phyloP scores from a whole-genome alignment of 768 basidiomycete genomes.

The Boletus tomentosulus region DNA sequence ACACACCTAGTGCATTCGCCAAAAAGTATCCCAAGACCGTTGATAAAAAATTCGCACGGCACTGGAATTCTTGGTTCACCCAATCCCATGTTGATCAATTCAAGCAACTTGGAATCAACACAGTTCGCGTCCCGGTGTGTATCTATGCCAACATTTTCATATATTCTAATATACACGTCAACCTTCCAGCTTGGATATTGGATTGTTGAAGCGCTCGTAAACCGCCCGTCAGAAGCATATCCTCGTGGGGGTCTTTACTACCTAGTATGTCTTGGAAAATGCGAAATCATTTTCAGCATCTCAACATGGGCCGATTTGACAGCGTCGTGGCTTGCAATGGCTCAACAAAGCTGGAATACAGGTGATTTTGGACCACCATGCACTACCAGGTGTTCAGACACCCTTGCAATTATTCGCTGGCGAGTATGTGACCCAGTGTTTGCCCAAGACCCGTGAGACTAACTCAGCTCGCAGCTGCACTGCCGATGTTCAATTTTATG shows the following conservation, averaged over 20 bases:
- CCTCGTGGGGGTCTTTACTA: conserved; percentile 66
- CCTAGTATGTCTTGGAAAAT: conserved; percentile 42
- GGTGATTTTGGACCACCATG: conserved; percentile 68
- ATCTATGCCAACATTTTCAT: neutral
- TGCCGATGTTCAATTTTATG: conserved; percentile 67
- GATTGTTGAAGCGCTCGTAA: conserved; percentile 71
- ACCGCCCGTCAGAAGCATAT: conserved; percentile 56
- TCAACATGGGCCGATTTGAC: neutral
- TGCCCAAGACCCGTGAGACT: neutral
- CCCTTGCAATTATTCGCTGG: conserved; percentile 66
- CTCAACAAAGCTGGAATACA: conserved; percentile 59
- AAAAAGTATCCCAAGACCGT: conserved; percentile 54
- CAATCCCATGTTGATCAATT: conserved; percentile 57
- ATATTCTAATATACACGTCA: neutral
- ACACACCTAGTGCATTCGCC: conserved; percentile 48
- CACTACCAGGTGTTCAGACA: conserved; percentile 65
- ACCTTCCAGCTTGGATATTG: conserved; percentile 67
- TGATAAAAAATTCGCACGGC: conserved; percentile 53
- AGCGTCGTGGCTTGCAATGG: conserved; percentile 63
- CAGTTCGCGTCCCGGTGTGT: conserved; percentile 70
- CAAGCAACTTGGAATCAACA: conserved; percentile 57
- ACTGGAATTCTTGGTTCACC: conserved; percentile 77
- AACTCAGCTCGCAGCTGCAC: conserved; percentile 50
- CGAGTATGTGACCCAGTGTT: conserved; percentile 35
- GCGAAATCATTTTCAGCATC: neutral